Evolutionary conservation across 1,139 yeast genomes (phyloP).

Genomic region (Saccharomycopsis hybrid): DNA sequence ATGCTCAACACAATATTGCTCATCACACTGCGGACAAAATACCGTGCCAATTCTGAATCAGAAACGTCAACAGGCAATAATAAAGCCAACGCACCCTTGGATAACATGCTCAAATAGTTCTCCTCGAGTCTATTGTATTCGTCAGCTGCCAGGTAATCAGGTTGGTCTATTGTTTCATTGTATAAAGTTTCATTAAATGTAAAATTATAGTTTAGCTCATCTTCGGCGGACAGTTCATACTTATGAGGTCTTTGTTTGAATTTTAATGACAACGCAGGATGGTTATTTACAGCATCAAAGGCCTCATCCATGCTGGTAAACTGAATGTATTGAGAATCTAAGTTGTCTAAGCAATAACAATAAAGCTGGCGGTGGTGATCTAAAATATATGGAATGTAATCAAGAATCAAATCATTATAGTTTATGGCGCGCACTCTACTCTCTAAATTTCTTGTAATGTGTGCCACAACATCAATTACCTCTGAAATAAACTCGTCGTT

Average conservation of each 20-base stretch:
- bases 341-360: constrained; percentile 25
- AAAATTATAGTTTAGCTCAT: constrained; percentile 2
- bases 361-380: constrained; percentile 31
- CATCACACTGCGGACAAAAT: constrained; percentile 35
- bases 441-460: constrained; percentile 34
- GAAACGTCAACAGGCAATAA: constrained; percentile 36
- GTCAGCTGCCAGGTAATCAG: constrained; percentile 15
- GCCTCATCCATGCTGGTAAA: constrained; percentile 29
- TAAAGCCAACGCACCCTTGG: constrained; percentile 30
- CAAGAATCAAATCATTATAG: constrained; percentile 32
- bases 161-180: constrained; percentile 4
- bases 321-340: constrained; percentile 27
- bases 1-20: constrained; percentile 37
- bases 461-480: constrained; percentile 33
- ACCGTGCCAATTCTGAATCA: constrained; percentile 33
- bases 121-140: constrained; percentile 22
- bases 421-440: constrained; percentile 30
- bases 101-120: constrained; percentile 31
- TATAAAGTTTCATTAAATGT: constrained; percentile 4
- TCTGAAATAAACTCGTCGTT: constrained; percentile 36
- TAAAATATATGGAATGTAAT: constrained; percentile 37
- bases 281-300: constrained; percentile 38
- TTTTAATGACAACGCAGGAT: constrained; percentile 39
- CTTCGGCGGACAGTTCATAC: background rate
- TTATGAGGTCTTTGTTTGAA: constrained; percentile 16